These are phyloP conservation scores for Phytophthora quininea DNA, from an alignment of 352 stramenopile species.

Conservation along the genomic window DNA sequence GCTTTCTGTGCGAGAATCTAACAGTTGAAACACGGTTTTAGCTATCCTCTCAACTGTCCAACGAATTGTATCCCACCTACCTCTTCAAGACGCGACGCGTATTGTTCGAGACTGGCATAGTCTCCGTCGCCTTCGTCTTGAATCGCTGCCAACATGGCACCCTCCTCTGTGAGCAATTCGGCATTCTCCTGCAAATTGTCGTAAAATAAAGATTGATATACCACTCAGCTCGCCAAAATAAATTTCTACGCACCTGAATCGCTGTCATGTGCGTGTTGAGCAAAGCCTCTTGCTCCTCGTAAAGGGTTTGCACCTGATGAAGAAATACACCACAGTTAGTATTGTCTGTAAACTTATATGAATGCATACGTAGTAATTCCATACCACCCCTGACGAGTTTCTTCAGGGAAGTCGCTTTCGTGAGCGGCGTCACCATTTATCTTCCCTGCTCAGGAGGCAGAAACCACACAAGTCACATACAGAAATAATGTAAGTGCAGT, in stretches of 20 bases:
- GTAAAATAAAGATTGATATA: too few relatives aligned
- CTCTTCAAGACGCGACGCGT: slow-evolving; percentile 90
- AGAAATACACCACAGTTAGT: not conserved
- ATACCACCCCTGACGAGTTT: slow-evolving; percentile 74
- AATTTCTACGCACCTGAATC: slow-evolving; percentile 80
- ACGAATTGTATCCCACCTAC: slow-evolving; percentile 26
- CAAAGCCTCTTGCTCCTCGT: slow-evolving; percentile 96
- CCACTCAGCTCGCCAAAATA: not conserved
- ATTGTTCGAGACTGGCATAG: slow-evolving; percentile 94
- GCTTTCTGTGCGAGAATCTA: slow-evolving; percentile 94
- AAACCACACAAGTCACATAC: too few relatives aligned
- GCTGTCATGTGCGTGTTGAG: slow-evolving; percentile 97
- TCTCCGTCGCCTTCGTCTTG: slow-evolving; percentile 90
- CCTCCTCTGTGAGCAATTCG: slow-evolving; percentile 97
- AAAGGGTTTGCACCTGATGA: slow-evolving; percentile 87
- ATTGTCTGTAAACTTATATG: too few relatives aligned
- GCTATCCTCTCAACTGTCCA: not conserved
- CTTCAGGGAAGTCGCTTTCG: slow-evolving; percentile 51
- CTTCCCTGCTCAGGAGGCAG: slow-evolving; percentile 18
- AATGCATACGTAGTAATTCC: not conserved
- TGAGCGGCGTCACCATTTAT: slow-evolving; percentile 23
- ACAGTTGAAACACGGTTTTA: not conserved
- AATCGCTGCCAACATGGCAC: slow-evolving; percentile 83
- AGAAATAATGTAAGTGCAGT: too few relatives aligned
- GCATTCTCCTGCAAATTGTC: slow-evolving; percentile 89